phyloP scores from a whole-genome alignment of 164 flowering plant species.

The Kalanchoe fedtschenkoi region DNA sequence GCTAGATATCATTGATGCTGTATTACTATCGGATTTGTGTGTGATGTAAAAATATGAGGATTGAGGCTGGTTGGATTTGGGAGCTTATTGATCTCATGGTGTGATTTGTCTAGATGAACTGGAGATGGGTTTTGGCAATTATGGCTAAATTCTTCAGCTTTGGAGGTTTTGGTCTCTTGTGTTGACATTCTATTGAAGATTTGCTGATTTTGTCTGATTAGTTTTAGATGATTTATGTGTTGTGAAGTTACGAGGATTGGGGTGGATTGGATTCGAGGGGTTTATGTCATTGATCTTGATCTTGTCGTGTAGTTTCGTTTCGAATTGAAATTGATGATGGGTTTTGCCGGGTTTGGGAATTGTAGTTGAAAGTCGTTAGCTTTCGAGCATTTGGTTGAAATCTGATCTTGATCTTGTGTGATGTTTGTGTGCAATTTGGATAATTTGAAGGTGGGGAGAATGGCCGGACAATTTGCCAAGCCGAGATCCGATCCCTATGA shows the following conservation, averaged over 20 bases:
- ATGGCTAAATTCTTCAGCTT: too few relatives aligned
- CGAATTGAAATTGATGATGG: not conserved
- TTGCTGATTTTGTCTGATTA: too few relatives aligned
- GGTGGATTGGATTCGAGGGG: too few relatives aligned
- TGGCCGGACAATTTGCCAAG: conserved; percentile 3
- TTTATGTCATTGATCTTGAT: too few relatives aligned
- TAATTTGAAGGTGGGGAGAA: conserved; percentile 5
- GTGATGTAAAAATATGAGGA: too few relatives aligned
- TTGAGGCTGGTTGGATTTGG: too few relatives aligned
- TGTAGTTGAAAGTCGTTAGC: not conserved
- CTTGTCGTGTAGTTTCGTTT: too few relatives aligned
- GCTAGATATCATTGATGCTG: not conserved
- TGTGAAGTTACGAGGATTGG: too few relatives aligned
- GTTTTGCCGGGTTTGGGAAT: not conserved
- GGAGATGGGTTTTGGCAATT: not conserved
- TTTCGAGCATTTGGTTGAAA: not conserved
- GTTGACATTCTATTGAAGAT: not conserved
- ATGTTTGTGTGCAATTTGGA: not conserved
- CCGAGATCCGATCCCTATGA: conserved; percentile 5
- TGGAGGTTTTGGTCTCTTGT: too few relatives aligned
- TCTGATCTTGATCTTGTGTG: not conserved
- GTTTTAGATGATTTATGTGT: too few relatives aligned
- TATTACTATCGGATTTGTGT: too few relatives aligned
- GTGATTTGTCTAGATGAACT: too few relatives aligned
- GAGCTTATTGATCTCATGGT: not conserved